phyloP scores from a whole-genome alignment of 2,329 filamentous ascomycete genomes.

The Nemania sp. region DNA sequence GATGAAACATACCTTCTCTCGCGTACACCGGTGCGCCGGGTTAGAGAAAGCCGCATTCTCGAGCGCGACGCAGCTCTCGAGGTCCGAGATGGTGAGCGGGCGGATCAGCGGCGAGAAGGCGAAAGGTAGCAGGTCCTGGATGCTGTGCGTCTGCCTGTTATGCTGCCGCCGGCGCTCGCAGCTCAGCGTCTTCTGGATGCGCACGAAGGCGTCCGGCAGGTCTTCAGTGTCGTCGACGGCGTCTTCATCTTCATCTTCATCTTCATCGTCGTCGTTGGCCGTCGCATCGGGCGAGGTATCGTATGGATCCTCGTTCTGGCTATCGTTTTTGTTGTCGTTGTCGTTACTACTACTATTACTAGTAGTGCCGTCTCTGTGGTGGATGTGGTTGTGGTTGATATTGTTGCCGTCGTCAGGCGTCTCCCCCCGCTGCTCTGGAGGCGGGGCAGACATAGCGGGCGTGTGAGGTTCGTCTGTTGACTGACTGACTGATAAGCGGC shows the following conservation, averaged over 20 bases:
- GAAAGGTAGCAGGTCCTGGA: constrained; percentile 63
- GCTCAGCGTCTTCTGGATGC: constrained; percentile 56
- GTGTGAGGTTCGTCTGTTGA: neutral
- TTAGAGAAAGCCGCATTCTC: constrained; percentile 67
- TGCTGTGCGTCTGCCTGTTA: constrained; percentile 46
- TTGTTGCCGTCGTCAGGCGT: neutral
- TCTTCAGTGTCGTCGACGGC: constrained; percentile 58
- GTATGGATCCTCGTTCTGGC: neutral
- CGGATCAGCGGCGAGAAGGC: constrained; percentile 79
- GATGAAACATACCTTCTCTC: constrained; percentile 62
- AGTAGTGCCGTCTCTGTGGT: neutral
- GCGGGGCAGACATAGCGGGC: neutral
- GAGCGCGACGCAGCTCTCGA: constrained; percentile 68
- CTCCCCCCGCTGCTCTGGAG: constrained; percentile 1
- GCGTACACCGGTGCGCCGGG: constrained; percentile 61
- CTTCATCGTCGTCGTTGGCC: neutral
- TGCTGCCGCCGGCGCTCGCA: constrained; percentile 53
- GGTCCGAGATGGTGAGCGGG: constrained; percentile 74
- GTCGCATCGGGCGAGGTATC: too few species aligned
- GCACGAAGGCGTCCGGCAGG: constrained; percentile 54
- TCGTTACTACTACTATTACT: neutral
- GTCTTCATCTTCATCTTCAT: constrained; percentile 31
- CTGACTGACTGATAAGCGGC: neutral
- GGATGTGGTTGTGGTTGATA: neutral
- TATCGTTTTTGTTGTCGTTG: neutral